Evolutionary conservation across 78 protist genomes (phyloP).

Genomic region (Pelomyxa schiedti): DNA sequence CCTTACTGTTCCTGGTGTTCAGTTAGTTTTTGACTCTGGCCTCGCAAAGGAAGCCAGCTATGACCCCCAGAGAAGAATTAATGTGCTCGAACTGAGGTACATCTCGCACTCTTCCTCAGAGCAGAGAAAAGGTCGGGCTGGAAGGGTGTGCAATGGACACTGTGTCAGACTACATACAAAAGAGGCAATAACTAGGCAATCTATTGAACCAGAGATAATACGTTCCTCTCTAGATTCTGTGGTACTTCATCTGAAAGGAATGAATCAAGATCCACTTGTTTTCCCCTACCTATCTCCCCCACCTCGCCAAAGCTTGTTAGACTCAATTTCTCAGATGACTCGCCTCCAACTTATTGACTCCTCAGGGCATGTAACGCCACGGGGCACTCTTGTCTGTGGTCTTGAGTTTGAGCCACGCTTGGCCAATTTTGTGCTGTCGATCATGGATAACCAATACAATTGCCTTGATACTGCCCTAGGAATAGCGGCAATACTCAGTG

Average conservation of each 20-base stretch:
- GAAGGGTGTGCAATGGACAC: neutral
- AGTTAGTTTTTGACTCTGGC: slow-evolving; percentile 21
- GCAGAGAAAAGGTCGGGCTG: neutral
- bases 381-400: neutral
- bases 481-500: neutral
- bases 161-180: neutral
- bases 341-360: neutral
- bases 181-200: neutral
- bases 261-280: neutral
- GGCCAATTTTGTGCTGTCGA: neutral
- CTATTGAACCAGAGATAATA: neutral
- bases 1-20: slow-evolving; percentile 62
- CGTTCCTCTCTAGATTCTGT: neutral
- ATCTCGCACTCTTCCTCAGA: neutral
- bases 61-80: neutral
- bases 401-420: neutral
- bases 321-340: neutral
- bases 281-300: neutral
- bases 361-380: neutral
- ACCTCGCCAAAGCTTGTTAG: neutral
- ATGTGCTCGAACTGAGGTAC: neutral
- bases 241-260: neutral
- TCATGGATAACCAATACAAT: neutral
- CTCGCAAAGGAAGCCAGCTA: slow-evolving; percentile 14
- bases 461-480: neutral